These are phyloP conservation scores for Oidiodendron maius DNA, from an alignment of 495 filamentous ascomycete species.

Conservation along the genomic window DNA sequence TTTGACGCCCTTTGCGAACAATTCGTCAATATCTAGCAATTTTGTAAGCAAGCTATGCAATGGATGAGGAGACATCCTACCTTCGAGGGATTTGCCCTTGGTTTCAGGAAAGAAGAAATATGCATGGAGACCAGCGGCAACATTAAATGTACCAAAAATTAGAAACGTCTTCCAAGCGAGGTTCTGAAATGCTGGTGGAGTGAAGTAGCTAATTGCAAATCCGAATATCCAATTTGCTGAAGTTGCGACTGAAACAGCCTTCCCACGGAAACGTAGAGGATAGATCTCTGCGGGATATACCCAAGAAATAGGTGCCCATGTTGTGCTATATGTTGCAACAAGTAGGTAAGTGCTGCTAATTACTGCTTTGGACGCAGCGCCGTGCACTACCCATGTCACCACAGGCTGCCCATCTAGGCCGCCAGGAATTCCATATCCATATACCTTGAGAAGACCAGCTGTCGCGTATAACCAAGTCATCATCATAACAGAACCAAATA, in stretches of 20 bases:
- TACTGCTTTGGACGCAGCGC: slow-evolving; percentile 47
- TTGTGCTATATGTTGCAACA: slow-evolving; percentile 55
- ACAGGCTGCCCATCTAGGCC: slow-evolving; percentile 23
- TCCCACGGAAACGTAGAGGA: slow-evolving; percentile 58
- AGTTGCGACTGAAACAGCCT: slow-evolving; percentile 58
- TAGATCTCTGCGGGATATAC: slow-evolving; percentile 64
- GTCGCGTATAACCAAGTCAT: slow-evolving; percentile 49
- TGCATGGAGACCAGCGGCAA: slow-evolving; percentile 58
- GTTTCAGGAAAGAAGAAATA: slow-evolving; percentile 78
- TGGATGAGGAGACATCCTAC: no score
- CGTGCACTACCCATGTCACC: slow-evolving; percentile 51
- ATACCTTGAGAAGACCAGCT: slow-evolving; percentile 51
- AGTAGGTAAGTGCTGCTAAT: slow-evolving; percentile 62
- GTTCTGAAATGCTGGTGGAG: slow-evolving; percentile 58
- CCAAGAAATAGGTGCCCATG: slow-evolving; percentile 57
- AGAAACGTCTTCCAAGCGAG: slow-evolving; percentile 70
- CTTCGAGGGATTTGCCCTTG: slow-evolving; percentile 63
- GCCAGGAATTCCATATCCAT: slow-evolving; percentile 42
- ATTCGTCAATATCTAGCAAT: no score
- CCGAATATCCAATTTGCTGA: slow-evolving; percentile 63
- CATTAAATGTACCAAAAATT: slow-evolving; percentile 73
- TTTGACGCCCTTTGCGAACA: no score
- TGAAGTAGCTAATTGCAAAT: slow-evolving; percentile 66
- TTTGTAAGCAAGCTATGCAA: no score
- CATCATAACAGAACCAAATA: slow-evolving; percentile 44